Percentiles rank a stretch among this genome's conserved stretches.
These are phyloP conservation scores for Colletotrichum sp. DNA, from an alignment of 2,329 filamentous ascomycete genomes.

Conservation along the genomic window DNA sequence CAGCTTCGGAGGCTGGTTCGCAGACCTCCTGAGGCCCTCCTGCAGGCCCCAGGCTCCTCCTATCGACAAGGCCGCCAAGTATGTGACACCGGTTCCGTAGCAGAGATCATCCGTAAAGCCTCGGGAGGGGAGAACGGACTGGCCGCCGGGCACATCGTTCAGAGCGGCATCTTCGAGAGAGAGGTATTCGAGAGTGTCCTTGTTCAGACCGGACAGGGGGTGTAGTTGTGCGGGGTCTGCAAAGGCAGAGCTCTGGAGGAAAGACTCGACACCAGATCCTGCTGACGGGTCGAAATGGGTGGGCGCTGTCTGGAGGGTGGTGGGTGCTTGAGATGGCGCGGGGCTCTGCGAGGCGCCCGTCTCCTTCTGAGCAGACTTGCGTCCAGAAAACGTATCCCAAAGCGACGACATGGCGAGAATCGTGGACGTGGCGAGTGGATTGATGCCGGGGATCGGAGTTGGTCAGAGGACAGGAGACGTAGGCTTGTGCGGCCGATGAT, in stretches of 20 bases:
- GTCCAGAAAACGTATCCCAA: constrained; percentile 67
- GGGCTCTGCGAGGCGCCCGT: constrained; percentile 27
- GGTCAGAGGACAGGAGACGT: constrained; percentile 1
- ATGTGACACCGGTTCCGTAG: constrained; percentile 95
- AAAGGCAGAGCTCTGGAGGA: constrained; percentile 77
- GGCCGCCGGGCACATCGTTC: constrained; percentile 82
- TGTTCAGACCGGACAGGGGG: constrained; percentile 90
- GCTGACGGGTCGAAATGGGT: constrained; percentile 73
- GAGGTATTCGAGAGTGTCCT: constrained; percentile 93
- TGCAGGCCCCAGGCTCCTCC: constrained; percentile 93
- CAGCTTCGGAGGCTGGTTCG: constrained; percentile 82
- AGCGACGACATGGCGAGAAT: constrained; percentile 56
- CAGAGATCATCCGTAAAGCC: constrained; percentile 98
- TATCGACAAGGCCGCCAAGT: constrained; percentile 82
- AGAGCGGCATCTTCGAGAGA: constrained; percentile 90
- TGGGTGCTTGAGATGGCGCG: constrained; percentile 46
- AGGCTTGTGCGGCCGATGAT: constrained; percentile 19
- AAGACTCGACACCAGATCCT: constrained; percentile 83
- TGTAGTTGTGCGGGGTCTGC: constrained; percentile 90
- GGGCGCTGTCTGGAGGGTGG: constrained; percentile 57
- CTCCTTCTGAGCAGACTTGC: constrained; percentile 51
- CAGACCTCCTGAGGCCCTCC: constrained; percentile 85
- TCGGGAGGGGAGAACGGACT: constrained; percentile 89
- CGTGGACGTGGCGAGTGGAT: constrained; percentile 7
- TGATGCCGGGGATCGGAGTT: constrained; percentile 13